These are phyloP conservation scores for Dryas octopetala DNA, from an alignment of 306 rosid genomes.

Conservation along the genomic window DNA sequence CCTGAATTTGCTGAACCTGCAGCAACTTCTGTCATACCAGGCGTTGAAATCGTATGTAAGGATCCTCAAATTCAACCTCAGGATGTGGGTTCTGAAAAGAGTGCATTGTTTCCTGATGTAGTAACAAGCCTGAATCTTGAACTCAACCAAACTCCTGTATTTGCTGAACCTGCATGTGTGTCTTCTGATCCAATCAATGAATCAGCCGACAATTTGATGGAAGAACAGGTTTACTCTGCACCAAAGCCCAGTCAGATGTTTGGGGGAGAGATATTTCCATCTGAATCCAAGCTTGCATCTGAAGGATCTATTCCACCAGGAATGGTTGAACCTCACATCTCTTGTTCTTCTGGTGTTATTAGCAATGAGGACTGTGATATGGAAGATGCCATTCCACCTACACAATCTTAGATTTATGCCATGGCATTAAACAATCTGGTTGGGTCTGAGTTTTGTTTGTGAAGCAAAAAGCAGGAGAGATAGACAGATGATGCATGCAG, in stretches of 20 bases:
- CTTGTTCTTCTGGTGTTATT: conserved; percentile 29
- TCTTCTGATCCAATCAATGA: conserved; percentile 21
- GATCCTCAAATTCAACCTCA: conserved; percentile 30
- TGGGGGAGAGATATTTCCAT: conserved; percentile 13
- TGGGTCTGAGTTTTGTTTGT: conserved; percentile 20
- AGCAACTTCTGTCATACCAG: conserved; percentile 11
- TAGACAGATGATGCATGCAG: neutral
- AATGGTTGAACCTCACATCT: conserved; percentile 26
- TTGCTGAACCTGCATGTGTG: neutral
- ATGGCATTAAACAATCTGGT: conserved; percentile 12
- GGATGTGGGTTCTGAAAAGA: conserved; percentile 26
- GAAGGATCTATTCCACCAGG: conserved; percentile 23
- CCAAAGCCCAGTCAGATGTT: neutral
- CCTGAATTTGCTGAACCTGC: conserved; percentile 35
- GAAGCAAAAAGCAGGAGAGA: conserved; percentile 2
- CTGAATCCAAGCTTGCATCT: conserved; percentile 23
- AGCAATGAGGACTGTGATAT: conserved; percentile 21
- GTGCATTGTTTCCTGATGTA: conserved; percentile 23
- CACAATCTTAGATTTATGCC: conserved; percentile 27
- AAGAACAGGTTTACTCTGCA: conserved; percentile 27
- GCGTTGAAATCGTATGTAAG: conserved; percentile 18
- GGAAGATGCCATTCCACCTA: conserved; percentile 30
- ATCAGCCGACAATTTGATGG: conserved; percentile 27
- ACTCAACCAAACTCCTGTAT: conserved; percentile 3
- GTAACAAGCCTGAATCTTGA: too few relatives aligned